phyloP scores from a whole-genome alignment of 129 eudicot genomes.

The Kitagawia praeruptora region DNA sequence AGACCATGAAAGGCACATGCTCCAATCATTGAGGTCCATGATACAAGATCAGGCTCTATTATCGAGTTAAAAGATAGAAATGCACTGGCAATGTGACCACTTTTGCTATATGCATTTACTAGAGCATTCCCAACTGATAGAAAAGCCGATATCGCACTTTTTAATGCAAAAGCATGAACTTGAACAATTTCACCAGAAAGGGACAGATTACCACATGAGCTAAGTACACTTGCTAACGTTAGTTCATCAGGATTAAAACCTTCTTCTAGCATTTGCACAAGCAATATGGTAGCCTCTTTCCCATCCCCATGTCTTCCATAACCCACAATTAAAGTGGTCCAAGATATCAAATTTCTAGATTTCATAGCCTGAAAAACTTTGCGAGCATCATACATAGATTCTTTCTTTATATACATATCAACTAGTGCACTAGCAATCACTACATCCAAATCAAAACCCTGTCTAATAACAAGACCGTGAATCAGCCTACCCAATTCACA shows the following conservation, averaged over 20 bases:
- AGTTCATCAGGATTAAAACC: conserved; percentile 46
- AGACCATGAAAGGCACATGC: conserved; percentile 55
- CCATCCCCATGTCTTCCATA: conserved; percentile 38
- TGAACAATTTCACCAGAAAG: conserved; percentile 24
- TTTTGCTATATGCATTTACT: conserved; percentile 41
- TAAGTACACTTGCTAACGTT: conserved; percentile 48
- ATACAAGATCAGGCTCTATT: conserved; percentile 41
- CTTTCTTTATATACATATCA: conserved; percentile 52
- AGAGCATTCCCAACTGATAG: conserved; percentile 43
- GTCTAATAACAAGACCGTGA: conserved; percentile 34
- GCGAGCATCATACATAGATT: conserved; percentile 33
- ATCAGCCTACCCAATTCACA: conserved; percentile 37
- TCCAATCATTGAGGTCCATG: conserved; percentile 52
- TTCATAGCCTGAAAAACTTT: conserved; percentile 45
- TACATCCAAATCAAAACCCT: conserved; percentile 40
- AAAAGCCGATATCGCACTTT: conserved; percentile 23
- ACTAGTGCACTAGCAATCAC: conserved; percentile 48
- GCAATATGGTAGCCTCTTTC: conserved; percentile 38
- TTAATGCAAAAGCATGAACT: conserved; percentile 38
- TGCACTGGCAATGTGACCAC: conserved; percentile 38
- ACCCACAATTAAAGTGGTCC: conserved; percentile 69
- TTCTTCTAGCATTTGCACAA: conserved; percentile 33
- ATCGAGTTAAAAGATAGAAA: conserved; percentile 30
- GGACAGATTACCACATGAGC: conserved; percentile 50
- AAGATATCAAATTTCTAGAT: conserved; percentile 38